These are phyloP conservation scores for Antitrichia curtipendula DNA, from an alignment of 225 moss, liverwort and hornwort species.

Conservation along the genomic window DNA sequence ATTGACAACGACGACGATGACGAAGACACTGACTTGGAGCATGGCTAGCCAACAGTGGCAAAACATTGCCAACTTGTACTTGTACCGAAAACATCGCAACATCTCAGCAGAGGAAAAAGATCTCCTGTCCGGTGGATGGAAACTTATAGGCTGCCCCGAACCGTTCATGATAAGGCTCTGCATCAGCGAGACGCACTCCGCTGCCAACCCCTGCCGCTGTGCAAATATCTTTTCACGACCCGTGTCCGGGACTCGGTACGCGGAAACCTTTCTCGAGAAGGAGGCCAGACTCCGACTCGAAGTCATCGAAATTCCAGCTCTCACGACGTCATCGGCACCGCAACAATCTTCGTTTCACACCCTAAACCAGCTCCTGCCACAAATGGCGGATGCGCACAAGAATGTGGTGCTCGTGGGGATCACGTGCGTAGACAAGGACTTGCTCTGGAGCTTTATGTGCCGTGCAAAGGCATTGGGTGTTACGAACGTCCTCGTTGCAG, in stretches of 20 bases:
- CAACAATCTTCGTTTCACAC: slow-evolving; percentile 1
- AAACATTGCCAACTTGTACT: slow-evolving; percentile 27
- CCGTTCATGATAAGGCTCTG: slow-evolving; percentile 37
- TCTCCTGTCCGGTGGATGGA: slow-evolving; percentile 35
- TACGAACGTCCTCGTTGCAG: slow-evolving; percentile 32
- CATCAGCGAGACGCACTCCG: slow-evolving; percentile 26
- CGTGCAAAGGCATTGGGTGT: slow-evolving; percentile 24
- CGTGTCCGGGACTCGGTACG: slow-evolving; percentile 14
- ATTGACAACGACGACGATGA: background rate
- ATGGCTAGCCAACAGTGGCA: slow-evolving; percentile 19
- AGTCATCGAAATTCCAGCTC: slow-evolving; percentile 8
- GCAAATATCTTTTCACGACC: slow-evolving; percentile 8
- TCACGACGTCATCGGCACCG: background rate
- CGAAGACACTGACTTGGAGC: slow-evolving; percentile 7
- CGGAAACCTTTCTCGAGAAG: slow-evolving; percentile 41
- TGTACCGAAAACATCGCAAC: slow-evolving; percentile 15
- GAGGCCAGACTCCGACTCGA: slow-evolving; percentile 31
- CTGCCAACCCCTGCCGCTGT: slow-evolving; percentile 23
- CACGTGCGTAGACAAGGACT: slow-evolving; percentile 5
- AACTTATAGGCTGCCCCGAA: slow-evolving; percentile 36
- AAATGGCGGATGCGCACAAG: slow-evolving; percentile 16
- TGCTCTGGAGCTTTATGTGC: slow-evolving; percentile 48
- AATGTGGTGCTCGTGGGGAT: slow-evolving; percentile 38
- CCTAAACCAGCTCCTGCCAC: slow-evolving; percentile 17
- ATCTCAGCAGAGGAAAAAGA: slow-evolving; percentile 25